Evolutionary conservation across 176 grass and related monocot species (phyloP).

Genomic region (Oryza glaberrima): DNA sequence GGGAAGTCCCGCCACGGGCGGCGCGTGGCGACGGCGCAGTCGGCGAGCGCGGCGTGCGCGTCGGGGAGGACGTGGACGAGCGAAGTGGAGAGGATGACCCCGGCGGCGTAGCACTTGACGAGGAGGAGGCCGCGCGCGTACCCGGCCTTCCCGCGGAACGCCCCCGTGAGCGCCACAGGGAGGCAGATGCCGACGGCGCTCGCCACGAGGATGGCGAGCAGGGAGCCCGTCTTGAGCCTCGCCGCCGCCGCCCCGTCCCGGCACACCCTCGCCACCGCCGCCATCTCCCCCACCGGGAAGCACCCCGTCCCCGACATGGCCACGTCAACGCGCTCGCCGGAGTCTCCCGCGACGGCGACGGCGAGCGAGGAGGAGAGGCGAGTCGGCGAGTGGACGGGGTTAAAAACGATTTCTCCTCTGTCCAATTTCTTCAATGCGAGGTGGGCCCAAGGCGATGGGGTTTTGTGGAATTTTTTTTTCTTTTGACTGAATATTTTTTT

Average conservation of each 20-base stretch:
- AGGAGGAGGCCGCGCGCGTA: slow-evolving; percentile 77
- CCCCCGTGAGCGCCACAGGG: slow-evolving; percentile 73
- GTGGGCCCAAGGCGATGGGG: slow-evolving; percentile 28
- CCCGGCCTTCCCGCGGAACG: slow-evolving; percentile 52
- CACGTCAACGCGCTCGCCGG: background rate
- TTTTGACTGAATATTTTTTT: background rate
- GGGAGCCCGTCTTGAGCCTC: slow-evolving; percentile 58
- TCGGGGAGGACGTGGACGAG: slow-evolving; percentile 98
- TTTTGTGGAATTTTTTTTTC: background rate
- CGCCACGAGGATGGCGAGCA: slow-evolving; percentile 62
- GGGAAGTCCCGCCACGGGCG: slow-evolving; percentile 83
- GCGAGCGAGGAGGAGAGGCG: background rate
- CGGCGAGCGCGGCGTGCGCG: slow-evolving; percentile 72
- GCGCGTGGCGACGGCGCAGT: slow-evolving; percentile 70
- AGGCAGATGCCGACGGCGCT: slow-evolving; percentile 79
- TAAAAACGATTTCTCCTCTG: slow-evolving; percentile 9
- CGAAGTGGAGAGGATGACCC: slow-evolving; percentile 94
- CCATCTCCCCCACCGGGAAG: slow-evolving; percentile 7
- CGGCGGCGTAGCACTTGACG: slow-evolving; percentile 96
- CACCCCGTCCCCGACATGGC: slow-evolving; percentile 51
- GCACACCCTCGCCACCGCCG: slow-evolving; percentile 8
- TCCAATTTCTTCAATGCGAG: background rate
- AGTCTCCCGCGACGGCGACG: background rate
- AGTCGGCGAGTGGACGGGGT: background rate
- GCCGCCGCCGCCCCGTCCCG: slow-evolving; percentile 54